phyloP scores from a whole-genome alignment of 805 yeast species.

The Yamadazyma tumulicola region DNA sequence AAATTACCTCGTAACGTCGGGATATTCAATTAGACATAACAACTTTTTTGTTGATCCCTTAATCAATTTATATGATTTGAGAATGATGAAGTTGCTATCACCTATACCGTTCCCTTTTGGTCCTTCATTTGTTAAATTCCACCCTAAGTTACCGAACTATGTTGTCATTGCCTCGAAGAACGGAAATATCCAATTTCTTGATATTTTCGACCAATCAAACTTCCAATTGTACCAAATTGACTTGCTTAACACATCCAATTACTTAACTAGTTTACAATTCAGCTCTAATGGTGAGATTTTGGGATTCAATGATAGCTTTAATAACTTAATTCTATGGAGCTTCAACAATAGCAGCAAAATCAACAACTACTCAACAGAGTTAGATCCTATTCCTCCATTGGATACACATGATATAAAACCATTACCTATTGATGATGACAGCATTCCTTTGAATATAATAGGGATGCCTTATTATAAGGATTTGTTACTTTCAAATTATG shows the following conservation, averaged over 20 bases:
- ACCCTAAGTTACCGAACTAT: conserved; percentile 80
- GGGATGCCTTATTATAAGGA: conserved; percentile 89
- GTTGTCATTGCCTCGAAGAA: conserved; percentile 67
- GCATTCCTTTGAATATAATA: conserved; percentile 61
- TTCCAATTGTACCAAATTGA: conserved; percentile 67
- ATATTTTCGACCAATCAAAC: conserved; percentile 72
- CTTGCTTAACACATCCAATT: conserved; percentile 24
- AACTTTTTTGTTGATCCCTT: conserved; percentile 62
- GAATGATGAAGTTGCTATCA: conserved; percentile 64
- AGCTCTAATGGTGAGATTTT: conserved; percentile 75
- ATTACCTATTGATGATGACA: conserved; percentile 39
- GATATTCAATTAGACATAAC: conserved; percentile 56
- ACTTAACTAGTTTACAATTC: conserved; percentile 49
- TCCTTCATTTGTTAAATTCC: conserved; percentile 77
- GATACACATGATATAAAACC: conserved; percentile 34
- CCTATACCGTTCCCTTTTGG: conserved; percentile 91
- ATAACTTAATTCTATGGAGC: conserved; percentile 68
- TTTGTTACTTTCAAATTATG: conserved; percentile 77
- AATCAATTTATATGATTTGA: conserved; percentile 76
- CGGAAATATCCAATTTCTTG: conserved; percentile 86
- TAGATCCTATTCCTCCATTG: conserved; percentile 18
- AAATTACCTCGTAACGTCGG: conserved; percentile 72
- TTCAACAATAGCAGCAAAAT: conserved; percentile 30
- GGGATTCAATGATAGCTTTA: conserved; percentile 62
- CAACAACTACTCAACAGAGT: conserved; percentile 33